Base-by-base conservation (phyloP, 495 filamentous ascomycete genomes). In the Penicillium paxilli region DNA sequence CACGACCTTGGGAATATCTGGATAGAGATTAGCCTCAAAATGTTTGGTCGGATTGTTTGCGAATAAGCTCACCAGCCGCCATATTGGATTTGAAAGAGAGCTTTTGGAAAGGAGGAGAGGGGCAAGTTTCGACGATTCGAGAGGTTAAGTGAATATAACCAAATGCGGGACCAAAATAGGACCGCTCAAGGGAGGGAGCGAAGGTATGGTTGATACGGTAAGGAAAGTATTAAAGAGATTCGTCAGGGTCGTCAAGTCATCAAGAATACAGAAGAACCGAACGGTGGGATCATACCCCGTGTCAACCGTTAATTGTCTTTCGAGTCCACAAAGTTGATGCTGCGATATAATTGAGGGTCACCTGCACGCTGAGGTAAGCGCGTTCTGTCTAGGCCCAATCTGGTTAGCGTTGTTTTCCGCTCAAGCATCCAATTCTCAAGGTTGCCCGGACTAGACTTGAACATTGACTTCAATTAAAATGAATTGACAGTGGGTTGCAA, bases 1-100 rank as follows among this genome's bases (percentile, higher is more conserved):
- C 35, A 98, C 92, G 44, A 86, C 83, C 67, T 87, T 87, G 22
- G 80, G 80, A n/a, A 80, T 78, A 69, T 83, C 83, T 83, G 45
- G 5, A 23, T 35, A 20, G 25, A 19, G 14, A 14, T 30, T 42
- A 20, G 23, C 37, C 26, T 20, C 44, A 46, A 19, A 9, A 17
- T 17, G 22, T 24, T 28, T 46, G 21, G 12, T 20, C 7, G 10
- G 32, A 5, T n/a, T 16, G 32, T 24, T 14, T 10, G 2, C 12
- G 40, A n/a, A 33, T n/a, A 17, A 14, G 49, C 59, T 44, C 6
- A 62, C 58, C 62, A 11, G 55, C 30, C 35, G 55, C 49, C 62
- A 65, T 60, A 8, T 24, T 42, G 21, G 19, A 10, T 22, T 21
- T 22, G 19, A 19, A 42, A 21, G 19, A 10, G 47, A 56, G 52